Percentiles rank a stretch among this genome's conserved stretches.
These are phyloP conservation scores for Neophaeococcomyces aloes DNA, from an alignment of 2,329 filamentous ascomycete genomes.

Conservation along the genomic window DNA sequence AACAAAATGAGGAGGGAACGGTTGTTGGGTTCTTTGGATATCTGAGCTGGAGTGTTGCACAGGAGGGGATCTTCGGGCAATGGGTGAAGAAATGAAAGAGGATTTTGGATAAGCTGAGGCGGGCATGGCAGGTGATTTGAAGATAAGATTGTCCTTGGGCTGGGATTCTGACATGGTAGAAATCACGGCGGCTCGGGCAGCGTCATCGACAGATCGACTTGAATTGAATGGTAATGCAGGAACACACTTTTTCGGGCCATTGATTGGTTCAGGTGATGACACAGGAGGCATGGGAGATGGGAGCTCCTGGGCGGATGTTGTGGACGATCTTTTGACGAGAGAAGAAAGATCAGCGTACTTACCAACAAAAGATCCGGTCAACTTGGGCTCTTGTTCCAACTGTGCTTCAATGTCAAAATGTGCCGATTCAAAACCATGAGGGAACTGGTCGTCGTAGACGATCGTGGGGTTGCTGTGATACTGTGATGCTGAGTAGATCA, in stretches of 20 bases:
- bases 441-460: slow-evolving; percentile 47
- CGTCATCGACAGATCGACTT: not conserved
- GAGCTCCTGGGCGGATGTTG: slow-evolving; percentile 7
- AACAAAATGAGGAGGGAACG: not conserved
- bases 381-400: slow-evolving; percentile 33
- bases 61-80: slow-evolving; percentile 8
- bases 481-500: slow-evolving; percentile 39
- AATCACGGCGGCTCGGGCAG: not conserved
- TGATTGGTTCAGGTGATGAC: slow-evolving; percentile 11
- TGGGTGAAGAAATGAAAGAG: slow-evolving; percentile 16
- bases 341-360: slow-evolving; percentile 32
- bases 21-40: slow-evolving; percentile 5
- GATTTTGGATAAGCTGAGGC: slow-evolving; percentile 26
- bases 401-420: slow-evolving; percentile 34
- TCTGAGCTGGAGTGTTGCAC: not conserved
- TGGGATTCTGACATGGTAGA: slow-evolving; percentile 3
- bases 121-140: slow-evolving; percentile 29
- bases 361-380: slow-evolving; percentile 37
- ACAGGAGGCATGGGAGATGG: slow-evolving; percentile 4
- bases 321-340: slow-evolving; percentile 21
- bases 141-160: slow-evolving; percentile 15
- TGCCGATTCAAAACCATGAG: slow-evolving; percentile 26
- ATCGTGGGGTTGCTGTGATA: slow-evolving; percentile 47
- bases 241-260: not conserved
- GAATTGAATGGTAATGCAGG: not conserved